A percentile compares a stretch with the other conserved stretches of the same genome.
phyloP scores from a whole-genome alignment of 306 rosid species.

The Abrus pulchellus region DNA sequence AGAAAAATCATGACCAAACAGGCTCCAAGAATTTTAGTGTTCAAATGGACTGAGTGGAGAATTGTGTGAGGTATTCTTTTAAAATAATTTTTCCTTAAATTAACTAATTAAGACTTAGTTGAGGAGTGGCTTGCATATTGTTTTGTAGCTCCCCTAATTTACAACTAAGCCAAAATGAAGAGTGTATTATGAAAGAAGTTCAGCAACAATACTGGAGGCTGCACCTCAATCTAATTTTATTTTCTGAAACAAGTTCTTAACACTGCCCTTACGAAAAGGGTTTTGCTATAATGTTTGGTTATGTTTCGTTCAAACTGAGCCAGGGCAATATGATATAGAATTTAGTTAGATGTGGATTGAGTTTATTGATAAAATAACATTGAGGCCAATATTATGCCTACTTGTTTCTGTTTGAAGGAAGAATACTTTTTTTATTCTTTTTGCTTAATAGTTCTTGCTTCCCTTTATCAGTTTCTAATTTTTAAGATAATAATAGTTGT shows the following conservation, averaged over 20 bases:
- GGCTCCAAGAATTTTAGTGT: not conserved
- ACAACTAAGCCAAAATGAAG: conserved; percentile 17
- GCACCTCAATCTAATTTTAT: not conserved
- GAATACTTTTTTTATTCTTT: not conserved
- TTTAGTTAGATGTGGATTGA: conserved; percentile 7
- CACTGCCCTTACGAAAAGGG: not conserved
- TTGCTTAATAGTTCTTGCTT: not conserved
- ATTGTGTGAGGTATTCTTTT: conserved; percentile 1
- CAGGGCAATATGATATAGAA: conserved; percentile 10
- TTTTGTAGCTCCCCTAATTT: conserved; percentile 10
- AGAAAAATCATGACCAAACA: not conserved
- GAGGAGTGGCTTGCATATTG: not conserved
- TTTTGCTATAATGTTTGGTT: conserved; percentile 17
- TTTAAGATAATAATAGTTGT: not conserved
- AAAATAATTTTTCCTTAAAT: conserved; percentile 6
- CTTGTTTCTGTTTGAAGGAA: conserved; percentile 24
- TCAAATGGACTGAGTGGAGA: conserved; percentile 23
- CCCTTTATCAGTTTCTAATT: not conserved
- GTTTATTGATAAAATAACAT: conserved; percentile 32
- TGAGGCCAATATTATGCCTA: not conserved
- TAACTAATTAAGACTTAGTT: conserved; percentile 31
- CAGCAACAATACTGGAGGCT: not conserved
- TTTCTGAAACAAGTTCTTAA: conserved; percentile 7
- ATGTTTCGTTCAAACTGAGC: conserved; percentile 8
- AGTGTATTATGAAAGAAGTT: not conserved